These are phyloP conservation scores for Cardamine resedifolia DNA, from an alignment of 345 rosid genomes.

Conservation along the genomic window DNA sequence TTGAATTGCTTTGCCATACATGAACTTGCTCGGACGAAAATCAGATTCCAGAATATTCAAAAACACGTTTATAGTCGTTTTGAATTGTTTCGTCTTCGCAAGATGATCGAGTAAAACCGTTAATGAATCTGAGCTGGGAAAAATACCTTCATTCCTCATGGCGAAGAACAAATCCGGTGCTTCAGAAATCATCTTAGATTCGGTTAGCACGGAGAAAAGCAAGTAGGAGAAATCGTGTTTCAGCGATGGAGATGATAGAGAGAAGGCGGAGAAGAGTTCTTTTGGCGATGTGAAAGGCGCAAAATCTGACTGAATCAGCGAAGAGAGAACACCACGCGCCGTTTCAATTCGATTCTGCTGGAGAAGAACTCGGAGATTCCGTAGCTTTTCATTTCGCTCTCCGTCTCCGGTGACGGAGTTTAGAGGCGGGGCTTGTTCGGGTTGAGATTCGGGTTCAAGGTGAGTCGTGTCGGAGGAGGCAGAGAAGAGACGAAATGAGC, in stretches of 20 bases:
- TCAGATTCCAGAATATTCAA: constrained; percentile 47
- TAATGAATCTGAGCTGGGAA: constrained; percentile 47
- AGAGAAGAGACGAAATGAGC: constrained; percentile 33
- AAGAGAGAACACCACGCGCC: constrained; percentile 49
- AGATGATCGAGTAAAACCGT: constrained; percentile 49
- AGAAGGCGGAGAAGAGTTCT: constrained; percentile 54
- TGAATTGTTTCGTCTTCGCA: constrained; percentile 42
- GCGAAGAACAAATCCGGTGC: constrained; percentile 46
- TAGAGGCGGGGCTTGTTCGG: not conserved
- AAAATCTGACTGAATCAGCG: constrained; percentile 44
- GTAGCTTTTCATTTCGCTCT: constrained; percentile 42
- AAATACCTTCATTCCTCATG: constrained; percentile 50
- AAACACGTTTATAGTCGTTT: constrained; percentile 50
- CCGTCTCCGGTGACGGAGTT: constrained; percentile 27
- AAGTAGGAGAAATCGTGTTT: constrained; percentile 46
- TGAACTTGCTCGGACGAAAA: constrained; percentile 54
- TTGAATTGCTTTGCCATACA: constrained; percentile 67
- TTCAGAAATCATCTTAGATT: constrained; percentile 49
- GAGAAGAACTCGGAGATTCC: constrained; percentile 53
- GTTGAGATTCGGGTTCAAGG: not conserved
- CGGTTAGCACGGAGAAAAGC: constrained; percentile 46
- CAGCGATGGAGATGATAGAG: constrained; percentile 45
- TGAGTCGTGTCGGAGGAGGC: constrained; percentile 7
- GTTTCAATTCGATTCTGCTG: constrained; percentile 47
- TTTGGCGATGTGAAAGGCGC: constrained; percentile 47